Conservation (phyloP, 2,329 filamentous ascomycete species). For the Colletotrichum agaves region DNA sequence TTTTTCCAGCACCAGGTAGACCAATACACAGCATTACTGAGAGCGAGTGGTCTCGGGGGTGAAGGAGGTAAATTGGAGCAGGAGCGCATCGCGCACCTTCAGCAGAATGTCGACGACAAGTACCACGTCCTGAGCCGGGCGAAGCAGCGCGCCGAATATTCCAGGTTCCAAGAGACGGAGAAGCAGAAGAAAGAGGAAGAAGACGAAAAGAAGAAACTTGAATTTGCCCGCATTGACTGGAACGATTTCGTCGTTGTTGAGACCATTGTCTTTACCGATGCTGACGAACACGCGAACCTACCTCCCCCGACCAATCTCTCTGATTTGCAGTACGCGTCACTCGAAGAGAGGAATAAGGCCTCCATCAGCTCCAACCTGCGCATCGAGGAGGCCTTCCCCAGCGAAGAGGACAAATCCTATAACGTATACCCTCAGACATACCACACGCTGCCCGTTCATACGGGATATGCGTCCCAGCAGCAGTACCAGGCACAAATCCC, state of each 20-base stretch:
- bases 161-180: conserved; percentile 84
- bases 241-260: conserved; percentile 97
- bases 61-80: conserved; percentile 75
- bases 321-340: conserved; percentile 91
- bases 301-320: conserved; percentile 89
- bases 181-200: conserved; percentile 91
- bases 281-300: conserved; percentile 86
- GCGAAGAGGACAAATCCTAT: conserved; percentile 73
- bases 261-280: conserved; percentile 90
- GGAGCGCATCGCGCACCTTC: conserved; percentile 76
- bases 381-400: conserved; percentile 95
- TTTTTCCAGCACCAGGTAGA: conserved; percentile 94
- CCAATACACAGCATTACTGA: conserved; percentile 86
- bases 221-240: conserved; percentile 93
- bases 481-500: conserved; percentile 47
- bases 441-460: conserved; percentile 58
- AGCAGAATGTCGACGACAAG: conserved; percentile 80
- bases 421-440: conserved; percentile 58
- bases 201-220: conserved; percentile 79
- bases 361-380: conserved; percentile 84
- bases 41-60: conserved; percentile 73
- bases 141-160: conserved; percentile 87
- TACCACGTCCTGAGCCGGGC: conserved; percentile 83
- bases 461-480: conserved; percentile 53
- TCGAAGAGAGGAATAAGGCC: conserved; percentile 94